These are phyloP conservation scores for Austroboletus rostrupii DNA, from an alignment of 1,284 basidiomycete genomes.

Conservation along the genomic window DNA sequence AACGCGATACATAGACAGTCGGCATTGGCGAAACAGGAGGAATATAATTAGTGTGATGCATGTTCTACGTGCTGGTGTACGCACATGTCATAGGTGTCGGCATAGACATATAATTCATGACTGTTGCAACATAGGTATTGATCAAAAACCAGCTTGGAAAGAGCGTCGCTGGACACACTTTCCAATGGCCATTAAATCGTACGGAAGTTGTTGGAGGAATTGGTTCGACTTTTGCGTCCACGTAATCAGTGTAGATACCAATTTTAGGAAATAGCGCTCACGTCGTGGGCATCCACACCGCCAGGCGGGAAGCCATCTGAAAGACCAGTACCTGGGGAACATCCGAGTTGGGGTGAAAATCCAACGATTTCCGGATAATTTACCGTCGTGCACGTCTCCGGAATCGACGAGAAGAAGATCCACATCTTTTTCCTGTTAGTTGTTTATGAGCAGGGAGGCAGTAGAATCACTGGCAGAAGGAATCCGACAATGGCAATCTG, in stretches of 20 bases:
- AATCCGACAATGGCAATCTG: constrained; percentile 51
- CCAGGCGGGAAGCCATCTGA: constrained; percentile 71
- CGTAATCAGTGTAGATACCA: too few relatives aligned
- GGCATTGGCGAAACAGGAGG: background rate
- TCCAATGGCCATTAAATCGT: constrained; percentile 83
- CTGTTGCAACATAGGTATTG: constrained; percentile 32
- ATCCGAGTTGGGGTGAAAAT: background rate
- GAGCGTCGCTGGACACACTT: constrained; percentile 44
- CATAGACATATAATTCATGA: constrained; percentile 84
- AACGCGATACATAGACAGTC: background rate
- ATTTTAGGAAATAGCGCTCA: too few relatives aligned
- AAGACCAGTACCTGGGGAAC: constrained; percentile 54
- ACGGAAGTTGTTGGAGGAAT: constrained; percentile 72
- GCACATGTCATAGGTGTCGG: constrained; percentile 71
- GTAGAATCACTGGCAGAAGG: background rate
- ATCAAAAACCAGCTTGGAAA: background rate
- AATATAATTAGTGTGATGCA: constrained; percentile 10
- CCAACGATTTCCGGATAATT: background rate
- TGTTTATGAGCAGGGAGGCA: constrained; percentile 1
- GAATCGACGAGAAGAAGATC: constrained; percentile 71
- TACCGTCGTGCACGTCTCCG: constrained; percentile 79
- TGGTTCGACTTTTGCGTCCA: too few relatives aligned
- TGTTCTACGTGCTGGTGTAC: constrained; percentile 13
- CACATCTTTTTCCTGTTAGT: constrained; percentile 53
- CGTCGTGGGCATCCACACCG: constrained; percentile 70